Evolutionary conservation across 2,329 filamentous ascomycete species (phyloP), one percentile per base, ranked within the genome.

Genomic region (Verticillium isaacii): DNA sequence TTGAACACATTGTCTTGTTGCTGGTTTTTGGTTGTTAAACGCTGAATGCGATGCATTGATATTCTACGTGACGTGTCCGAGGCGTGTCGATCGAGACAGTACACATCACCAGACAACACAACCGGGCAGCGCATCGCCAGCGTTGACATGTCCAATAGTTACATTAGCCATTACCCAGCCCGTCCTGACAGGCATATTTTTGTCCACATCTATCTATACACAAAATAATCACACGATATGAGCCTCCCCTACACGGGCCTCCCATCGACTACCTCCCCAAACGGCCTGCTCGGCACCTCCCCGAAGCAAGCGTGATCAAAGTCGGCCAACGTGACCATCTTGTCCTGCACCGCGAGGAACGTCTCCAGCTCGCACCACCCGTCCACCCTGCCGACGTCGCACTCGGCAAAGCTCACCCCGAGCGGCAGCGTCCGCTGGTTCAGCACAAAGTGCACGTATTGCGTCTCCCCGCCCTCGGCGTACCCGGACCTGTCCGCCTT

Each of bases 321-420:
- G 67, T 84, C 74, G 3, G 88, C 87, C 64, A 80, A 75, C 19
- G 77, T 79, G 39, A 85, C 72, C 80, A 87, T 87, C 64, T 75
- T 77, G 63, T 85, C 79, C 75, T 89, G 86, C 5, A 87, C 78
- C 63, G 83, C 72, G 54, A 93, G 69, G 68, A 93, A 92, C 0
- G 87, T 87, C 3, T 81, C 80, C 57, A 93, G 72, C 70, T 92
- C 89, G 70, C 90, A 93, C 89, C 90, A 93, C 0, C 90, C 90
- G 72, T 93, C 90, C 54, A 87, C 82, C 5, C 90, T 77, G 12
- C 80, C 70, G 1, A 67, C 74, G 45, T 84, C 88, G 67, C 90
- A 93, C 62, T 86, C 83, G 1, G 82, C 74, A 64, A 91, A 87
- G 68, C 87, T 91, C 63, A 73, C 73, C 7, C 89, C 87, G 0